Evolutionary conservation across 2,329 filamentous ascomycete genomes (phyloP).

Genomic region (Erysiphe pulchra): DNA sequence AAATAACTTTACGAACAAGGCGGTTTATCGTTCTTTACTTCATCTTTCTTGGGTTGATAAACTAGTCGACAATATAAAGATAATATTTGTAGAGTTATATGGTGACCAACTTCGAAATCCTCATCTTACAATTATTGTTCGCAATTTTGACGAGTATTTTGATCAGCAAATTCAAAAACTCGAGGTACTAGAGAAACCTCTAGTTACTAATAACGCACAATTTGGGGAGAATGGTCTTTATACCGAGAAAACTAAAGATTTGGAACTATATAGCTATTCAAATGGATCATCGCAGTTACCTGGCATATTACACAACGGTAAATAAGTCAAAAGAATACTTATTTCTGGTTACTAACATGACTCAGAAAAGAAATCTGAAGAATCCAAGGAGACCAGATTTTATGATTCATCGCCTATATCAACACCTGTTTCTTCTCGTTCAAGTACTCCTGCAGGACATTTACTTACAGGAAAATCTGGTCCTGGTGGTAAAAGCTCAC

Average conservation of each 20-base stretch:
- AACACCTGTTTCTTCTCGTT: slow-evolving; percentile 25
- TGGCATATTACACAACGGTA: slow-evolving; percentile 11
- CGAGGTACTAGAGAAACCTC: slow-evolving; percentile 19
- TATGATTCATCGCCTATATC: slow-evolving; percentile 39
- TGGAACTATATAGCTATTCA: slow-evolving; percentile 2
- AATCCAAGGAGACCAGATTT: slow-evolving; percentile 10
- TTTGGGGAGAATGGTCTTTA: too few species aligned
- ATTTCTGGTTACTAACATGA: slow-evolving; percentile 1
- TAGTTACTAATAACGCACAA: too few species aligned
- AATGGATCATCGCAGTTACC: slow-evolving; percentile 25
- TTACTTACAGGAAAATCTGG: slow-evolving; percentile 48
- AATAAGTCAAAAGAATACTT: neutral
- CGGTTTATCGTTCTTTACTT: slow-evolving; percentile 85
- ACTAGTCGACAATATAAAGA: slow-evolving; percentile 81
- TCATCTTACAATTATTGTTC: slow-evolving; percentile 54
- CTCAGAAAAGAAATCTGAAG: slow-evolving; percentile 10
- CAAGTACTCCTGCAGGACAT: slow-evolving; percentile 21
- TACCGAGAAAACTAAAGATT: neutral
- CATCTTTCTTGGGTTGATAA: slow-evolving; percentile 95
- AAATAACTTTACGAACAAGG: slow-evolving; percentile 23
- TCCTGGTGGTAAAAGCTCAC: slow-evolving; percentile 51
- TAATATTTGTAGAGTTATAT: slow-evolving; percentile 77
- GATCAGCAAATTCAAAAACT: slow-evolving; percentile 76
- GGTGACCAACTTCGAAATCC: slow-evolving; percentile 63
- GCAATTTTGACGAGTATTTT: slow-evolving; percentile 79